Conservation (phyloP, 148 eudicot species). For the Camellia japonica region DNA sequence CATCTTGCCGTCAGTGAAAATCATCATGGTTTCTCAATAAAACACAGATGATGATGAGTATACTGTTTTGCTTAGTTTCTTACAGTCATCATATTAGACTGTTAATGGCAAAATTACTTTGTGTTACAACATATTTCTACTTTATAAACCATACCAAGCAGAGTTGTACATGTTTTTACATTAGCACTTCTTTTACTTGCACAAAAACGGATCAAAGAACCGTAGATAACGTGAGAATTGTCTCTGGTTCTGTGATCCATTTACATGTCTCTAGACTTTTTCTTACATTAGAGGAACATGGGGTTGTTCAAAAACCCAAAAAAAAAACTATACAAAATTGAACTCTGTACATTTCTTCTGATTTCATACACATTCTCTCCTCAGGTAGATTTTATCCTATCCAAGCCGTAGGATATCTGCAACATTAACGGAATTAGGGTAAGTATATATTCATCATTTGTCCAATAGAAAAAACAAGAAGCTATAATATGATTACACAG, state of each 20-base stretch:
- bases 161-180: neutral
- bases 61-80: neutral
- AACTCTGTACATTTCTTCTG: slow-evolving; percentile 13
- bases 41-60: neutral
- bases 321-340: slow-evolving; percentile 7
- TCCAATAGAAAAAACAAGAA: neutral
- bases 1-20: no score
- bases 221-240: no score
- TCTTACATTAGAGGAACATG: slow-evolving; percentile 1
- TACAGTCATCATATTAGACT: neutral
- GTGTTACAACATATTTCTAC: neutral
- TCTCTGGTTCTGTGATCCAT: no score
- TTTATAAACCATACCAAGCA: neutral
- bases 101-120: neutral
- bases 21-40: no score
- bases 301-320: neutral
- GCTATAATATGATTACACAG: neutral
- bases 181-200: no score
- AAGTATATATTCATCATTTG: neutral
- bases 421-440: slow-evolving; percentile 4
- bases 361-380: slow-evolving; percentile 5
- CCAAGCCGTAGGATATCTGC: slow-evolving; percentile 55
- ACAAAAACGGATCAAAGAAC: no score
- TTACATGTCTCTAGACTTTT: no score
- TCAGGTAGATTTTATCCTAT: slow-evolving; percentile 57